Evolutionary conservation across 2,329 filamentous ascomycete genomes (phyloP).

Genomic region (Hypoxylon sp.): DNA sequence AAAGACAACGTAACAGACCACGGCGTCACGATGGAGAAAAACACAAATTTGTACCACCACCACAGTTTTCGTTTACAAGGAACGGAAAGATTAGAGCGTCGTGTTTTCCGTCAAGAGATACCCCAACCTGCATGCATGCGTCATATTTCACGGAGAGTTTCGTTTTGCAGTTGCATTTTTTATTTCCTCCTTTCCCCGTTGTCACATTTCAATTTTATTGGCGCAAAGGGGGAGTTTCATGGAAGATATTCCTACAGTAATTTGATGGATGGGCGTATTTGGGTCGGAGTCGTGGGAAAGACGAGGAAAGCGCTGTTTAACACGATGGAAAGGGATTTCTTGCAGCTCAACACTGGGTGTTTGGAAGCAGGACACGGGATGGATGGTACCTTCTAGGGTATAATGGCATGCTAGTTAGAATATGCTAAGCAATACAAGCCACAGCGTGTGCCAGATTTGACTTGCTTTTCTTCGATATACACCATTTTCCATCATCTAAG

Average conservation of each 20-base stretch:
- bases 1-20: constrained; percentile 10
- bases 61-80: constrained; percentile 34
- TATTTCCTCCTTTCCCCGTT: constrained; percentile 10
- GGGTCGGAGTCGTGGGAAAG: constrained; percentile 3
- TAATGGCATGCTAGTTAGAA: constrained; percentile 11
- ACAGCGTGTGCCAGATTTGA: neutral
- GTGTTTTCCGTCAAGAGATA: constrained; percentile 48
- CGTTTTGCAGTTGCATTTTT: constrained; percentile 29
- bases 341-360: constrained; percentile 13
- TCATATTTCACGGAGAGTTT: constrained; percentile 26
- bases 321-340: constrained; percentile 14
- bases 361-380: neutral
- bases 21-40: constrained; percentile 34
- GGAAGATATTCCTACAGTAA: constrained; percentile 8
- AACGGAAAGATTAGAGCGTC: constrained; percentile 42
- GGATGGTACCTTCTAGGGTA: constrained; percentile 6
- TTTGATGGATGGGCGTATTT: neutral
- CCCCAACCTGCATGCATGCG: constrained; percentile 47
- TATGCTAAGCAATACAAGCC: constrained; percentile 19
- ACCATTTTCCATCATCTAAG: neutral
- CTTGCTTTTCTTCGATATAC: constrained; percentile 1
- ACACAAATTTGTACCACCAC: constrained; percentile 44
- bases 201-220: neutral
- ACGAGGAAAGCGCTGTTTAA: constrained; percentile 11
- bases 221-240: constrained; percentile 1